Conservation (phyloP, 2,329 filamentous ascomycete species). For the Leptographium flavum region DNA sequence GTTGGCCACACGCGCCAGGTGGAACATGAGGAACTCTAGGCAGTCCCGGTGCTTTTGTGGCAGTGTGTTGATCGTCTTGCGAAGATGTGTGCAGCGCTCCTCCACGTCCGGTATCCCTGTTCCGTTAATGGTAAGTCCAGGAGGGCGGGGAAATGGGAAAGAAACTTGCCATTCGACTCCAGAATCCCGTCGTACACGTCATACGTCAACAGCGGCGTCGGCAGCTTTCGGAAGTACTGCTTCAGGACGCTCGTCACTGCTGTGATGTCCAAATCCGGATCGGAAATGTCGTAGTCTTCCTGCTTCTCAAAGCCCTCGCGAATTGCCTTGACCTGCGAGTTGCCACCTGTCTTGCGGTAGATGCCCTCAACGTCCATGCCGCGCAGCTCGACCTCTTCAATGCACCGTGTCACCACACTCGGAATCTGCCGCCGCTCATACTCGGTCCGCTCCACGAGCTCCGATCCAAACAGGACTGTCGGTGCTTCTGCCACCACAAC, state of each 20-base stretch:
- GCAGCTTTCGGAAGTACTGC: constrained; percentile 92
- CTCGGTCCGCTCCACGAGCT: constrained; percentile 72
- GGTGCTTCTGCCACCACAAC: constrained; percentile 31
- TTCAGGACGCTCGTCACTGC: constrained; percentile 92
- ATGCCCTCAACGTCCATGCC: constrained; percentile 98
- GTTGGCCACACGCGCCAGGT: constrained; percentile 73
- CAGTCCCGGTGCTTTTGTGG: constrained; percentile 77
- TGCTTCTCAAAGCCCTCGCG: constrained; percentile 83
- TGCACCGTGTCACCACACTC: constrained; percentile 79
- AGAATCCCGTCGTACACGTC: constrained; percentile 83
- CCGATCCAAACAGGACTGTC: constrained; percentile 68
- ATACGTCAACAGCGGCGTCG: constrained; percentile 77
- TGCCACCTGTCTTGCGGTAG: constrained; percentile 92
- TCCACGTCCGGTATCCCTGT: constrained; percentile 49
- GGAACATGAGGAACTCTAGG: constrained; percentile 86
- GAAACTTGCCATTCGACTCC: constrained; percentile 56
- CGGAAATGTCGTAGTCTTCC: constrained; percentile 81
- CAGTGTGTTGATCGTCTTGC: constrained; percentile 60
- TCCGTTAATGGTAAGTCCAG: constrained; percentile 13
- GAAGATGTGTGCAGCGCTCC: constrained; percentile 57
- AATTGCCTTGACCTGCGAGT: constrained; percentile 77
- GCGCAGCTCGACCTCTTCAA: constrained; percentile 88
- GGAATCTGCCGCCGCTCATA: constrained; percentile 83
- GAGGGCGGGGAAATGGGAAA: background rate
- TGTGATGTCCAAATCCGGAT: constrained; percentile 87